Evolutionary conservation across 495 filamentous ascomycete species (phyloP).

Genomic region (Daldinia bambusicola): DNA sequence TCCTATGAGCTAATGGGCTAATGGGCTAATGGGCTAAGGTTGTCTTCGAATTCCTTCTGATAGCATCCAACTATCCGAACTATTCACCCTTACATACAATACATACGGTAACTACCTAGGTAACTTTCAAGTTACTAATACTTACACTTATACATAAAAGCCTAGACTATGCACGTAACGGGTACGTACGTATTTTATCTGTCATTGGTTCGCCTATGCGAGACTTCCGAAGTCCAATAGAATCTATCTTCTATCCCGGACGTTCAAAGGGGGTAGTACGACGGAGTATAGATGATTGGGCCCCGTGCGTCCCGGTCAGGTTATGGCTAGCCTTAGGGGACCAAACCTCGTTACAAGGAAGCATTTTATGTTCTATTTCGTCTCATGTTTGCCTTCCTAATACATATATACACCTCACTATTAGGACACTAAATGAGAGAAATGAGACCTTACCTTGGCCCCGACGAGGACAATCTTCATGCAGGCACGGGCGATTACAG

Average conservation of each 20-base stretch:
- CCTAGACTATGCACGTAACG: not conserved
- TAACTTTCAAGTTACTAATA: not conserved
- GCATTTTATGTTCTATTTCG: constrained; percentile 9
- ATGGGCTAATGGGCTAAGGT: constrained; percentile 1
- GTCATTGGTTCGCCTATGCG: constrained; percentile 9
- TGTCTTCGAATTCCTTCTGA: constrained; percentile 18
- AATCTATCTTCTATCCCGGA: constrained; percentile 14
- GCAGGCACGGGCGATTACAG: constrained; percentile 44
- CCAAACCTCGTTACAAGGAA: constrained; percentile 28
- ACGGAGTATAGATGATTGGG: constrained; percentile 22
- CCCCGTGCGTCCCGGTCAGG: constrained; percentile 7
- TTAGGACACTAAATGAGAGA: constrained; percentile 7
- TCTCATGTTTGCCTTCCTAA: constrained; percentile 40
- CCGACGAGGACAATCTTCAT: constrained; percentile 27
- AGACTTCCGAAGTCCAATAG: constrained; percentile 21
- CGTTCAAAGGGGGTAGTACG: constrained; percentile 19
- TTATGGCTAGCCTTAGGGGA: constrained; percentile 19
- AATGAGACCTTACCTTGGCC: constrained; percentile 23
- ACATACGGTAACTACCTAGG: too few species aligned
- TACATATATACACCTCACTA: not conserved
- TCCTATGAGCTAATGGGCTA: not conserved
- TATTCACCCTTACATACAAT: too few species aligned
- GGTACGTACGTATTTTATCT: constrained; percentile 1
- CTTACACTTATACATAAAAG: too few species aligned
- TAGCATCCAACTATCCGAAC: constrained; percentile 16